These are phyloP conservation scores for Dactylellina drechsleri DNA, from an alignment of 2,329 filamentous ascomycete species.

Conservation along the genomic window DNA sequence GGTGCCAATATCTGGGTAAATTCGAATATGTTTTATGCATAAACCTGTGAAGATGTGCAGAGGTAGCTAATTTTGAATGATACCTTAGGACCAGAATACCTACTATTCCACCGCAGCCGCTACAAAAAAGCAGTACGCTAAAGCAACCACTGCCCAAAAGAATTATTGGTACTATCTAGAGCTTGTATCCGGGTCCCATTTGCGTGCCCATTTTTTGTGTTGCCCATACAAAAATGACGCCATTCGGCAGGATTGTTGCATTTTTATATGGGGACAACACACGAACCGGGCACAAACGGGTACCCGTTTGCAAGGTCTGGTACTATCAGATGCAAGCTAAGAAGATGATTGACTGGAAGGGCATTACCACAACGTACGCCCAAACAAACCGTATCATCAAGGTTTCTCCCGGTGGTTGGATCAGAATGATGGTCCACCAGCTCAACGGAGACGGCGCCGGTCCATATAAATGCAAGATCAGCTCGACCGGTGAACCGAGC, in stretches of 20 bases:
- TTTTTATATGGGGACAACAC: no score
- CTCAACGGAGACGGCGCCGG: conserved; percentile 35
- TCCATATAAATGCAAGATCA: conserved; percentile 37
- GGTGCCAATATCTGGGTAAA: conserved; percentile 26
- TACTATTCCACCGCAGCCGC: conserved; percentile 13
- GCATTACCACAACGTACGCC: conserved; percentile 9
- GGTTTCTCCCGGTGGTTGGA: conserved; percentile 24
- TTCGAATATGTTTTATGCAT: not conserved
- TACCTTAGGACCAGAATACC: conserved; percentile 2
- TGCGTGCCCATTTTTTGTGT: no score
- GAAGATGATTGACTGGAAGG: conserved; percentile 23
- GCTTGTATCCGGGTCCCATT: no score
- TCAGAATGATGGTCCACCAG: conserved; percentile 33
- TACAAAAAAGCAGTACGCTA: conserved; percentile 9
- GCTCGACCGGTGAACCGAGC: conserved; percentile 8
- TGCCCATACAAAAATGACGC: no score
- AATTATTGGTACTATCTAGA: conserved; percentile 22
- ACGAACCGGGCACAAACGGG: no score
- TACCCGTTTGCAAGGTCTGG: no score
- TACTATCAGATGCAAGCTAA: conserved; percentile 23
- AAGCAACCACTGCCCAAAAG: not conserved
- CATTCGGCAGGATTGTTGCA: no score
- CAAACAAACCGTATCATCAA: conserved; percentile 9
- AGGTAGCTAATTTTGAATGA: not conserved
- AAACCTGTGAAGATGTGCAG: not conserved